phyloP scores from a whole-genome alignment of 768 basidiomycete genomes.

The Russula sp. region DNA sequence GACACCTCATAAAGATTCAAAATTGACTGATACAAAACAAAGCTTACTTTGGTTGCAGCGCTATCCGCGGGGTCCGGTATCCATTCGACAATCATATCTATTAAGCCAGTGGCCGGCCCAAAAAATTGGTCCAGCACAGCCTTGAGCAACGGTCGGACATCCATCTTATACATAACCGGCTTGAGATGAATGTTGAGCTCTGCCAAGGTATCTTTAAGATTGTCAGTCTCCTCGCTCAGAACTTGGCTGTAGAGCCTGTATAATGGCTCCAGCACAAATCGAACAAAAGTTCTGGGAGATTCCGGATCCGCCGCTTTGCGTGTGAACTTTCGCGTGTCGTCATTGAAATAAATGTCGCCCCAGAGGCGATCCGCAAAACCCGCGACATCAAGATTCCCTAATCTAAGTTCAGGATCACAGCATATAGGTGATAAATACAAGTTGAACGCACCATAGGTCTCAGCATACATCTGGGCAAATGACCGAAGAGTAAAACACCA shows the following conservation, averaged over 20 bases:
- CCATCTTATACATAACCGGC: conserved; percentile 97
- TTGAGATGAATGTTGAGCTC: conserved; percentile 82
- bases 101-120: conserved; percentile 81
- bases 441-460: conserved; percentile 69
- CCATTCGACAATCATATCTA: conserved; percentile 89
- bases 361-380: conserved; percentile 89
- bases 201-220: conserved; percentile 72
- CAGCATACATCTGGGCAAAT: conserved; percentile 95
- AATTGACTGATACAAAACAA: not conserved
- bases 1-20: conserved; percentile 15
- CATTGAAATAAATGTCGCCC: conserved; percentile 96
- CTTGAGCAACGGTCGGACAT: conserved; percentile 91
- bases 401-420: conserved; percentile 9
- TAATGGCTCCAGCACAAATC: conserved; percentile 93
- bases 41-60: conserved; percentile 55
- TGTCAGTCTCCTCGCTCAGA: conserved; percentile 90
- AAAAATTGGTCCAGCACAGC: conserved; percentile 96
- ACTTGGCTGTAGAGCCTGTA: conserved; percentile 98
- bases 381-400: conserved; percentile 75
- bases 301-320: conserved; percentile 81
- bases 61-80: conserved; percentile 77
- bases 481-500: conserved; percentile 96
- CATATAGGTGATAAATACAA: not conserved
- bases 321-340: conserved; percentile 82
- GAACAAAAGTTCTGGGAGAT: conserved; percentile 80